Conservation (phyloP, 176 grass and related monocot genomes). For the Aegilops bicornis region DNA sequence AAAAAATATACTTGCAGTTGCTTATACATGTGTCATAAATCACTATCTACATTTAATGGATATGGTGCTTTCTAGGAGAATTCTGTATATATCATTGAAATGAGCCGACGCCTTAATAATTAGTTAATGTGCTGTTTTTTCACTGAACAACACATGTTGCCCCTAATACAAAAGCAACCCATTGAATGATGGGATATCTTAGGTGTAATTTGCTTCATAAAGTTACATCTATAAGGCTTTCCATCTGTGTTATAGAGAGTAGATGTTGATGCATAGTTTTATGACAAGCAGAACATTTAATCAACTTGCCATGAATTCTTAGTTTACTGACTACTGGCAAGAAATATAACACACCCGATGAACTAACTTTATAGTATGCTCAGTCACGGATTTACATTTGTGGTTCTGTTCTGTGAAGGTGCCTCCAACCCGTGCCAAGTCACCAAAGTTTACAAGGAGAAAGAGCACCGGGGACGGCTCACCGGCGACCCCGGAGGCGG, state of each 20-base stretch:
- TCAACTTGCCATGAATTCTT: neutral
- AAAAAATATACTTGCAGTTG: neutral
- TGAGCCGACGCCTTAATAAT: neutral
- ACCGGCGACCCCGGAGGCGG: constrained; percentile 13
- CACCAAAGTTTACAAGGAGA: constrained; percentile 84
- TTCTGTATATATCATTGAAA: neutral
- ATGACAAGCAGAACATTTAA: neutral
- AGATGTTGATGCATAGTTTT: constrained; percentile 4
- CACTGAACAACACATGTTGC: neutral
- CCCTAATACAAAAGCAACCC: neutral
- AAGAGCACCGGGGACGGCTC: constrained; percentile 61
- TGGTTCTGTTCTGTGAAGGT: constrained; percentile 53
- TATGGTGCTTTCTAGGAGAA: neutral
- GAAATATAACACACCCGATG: neutral
- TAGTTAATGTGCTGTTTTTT: neutral
- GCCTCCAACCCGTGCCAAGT: constrained; percentile 91
- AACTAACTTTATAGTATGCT: neutral
- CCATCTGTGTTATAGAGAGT: neutral
- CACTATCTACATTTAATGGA: neutral
- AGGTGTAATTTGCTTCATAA: too few relatives aligned
- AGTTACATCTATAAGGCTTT: neutral
- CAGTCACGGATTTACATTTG: neutral
- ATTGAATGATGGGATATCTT: neutral
- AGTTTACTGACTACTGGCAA: neutral
- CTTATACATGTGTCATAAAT: neutral